Evolutionary conservation across 805 yeast species (phyloP).

Genomic region (Priceomyces haplophilus): DNA sequence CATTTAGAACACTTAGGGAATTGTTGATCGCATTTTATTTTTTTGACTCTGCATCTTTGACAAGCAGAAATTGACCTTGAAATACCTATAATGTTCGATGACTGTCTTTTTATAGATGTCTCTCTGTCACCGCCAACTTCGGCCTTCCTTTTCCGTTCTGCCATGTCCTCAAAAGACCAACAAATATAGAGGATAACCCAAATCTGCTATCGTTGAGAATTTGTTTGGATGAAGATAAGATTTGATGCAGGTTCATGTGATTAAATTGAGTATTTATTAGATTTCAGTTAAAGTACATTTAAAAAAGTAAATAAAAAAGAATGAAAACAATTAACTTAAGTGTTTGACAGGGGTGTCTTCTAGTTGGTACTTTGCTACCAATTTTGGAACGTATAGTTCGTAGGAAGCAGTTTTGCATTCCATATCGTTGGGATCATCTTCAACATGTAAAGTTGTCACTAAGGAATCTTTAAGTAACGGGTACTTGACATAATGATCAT

Average conservation of each 20-base stretch:
- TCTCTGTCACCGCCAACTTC: not conserved
- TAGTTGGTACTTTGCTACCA: constrained; percentile 33
- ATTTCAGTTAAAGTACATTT: not conserved
- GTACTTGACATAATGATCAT: constrained; percentile 41
- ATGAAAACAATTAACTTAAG: constrained; percentile 8
- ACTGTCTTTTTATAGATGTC: not conserved
- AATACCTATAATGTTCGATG: constrained; percentile 31
- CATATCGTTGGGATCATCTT: constrained; percentile 49
- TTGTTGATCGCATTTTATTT: constrained; percentile 63
- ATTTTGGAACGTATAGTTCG: constrained; percentile 67
- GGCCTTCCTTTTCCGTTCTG: constrained; percentile 7
- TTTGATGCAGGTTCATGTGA: not conserved
- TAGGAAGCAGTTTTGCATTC: constrained; percentile 59
- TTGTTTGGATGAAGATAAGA: not conserved
- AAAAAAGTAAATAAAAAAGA: not conserved
- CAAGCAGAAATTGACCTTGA: constrained; percentile 80
- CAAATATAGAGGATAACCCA: too few relatives aligned
- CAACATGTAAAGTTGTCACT: constrained; percentile 72
- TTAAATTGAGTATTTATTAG: too few relatives aligned
- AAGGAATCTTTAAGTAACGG: constrained; percentile 57
- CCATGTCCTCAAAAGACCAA: constrained; percentile 1
- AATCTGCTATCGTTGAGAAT: not conserved
- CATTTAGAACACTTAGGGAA: constrained; percentile 68
- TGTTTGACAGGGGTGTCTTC: constrained; percentile 34
- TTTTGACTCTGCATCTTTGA: constrained; percentile 70